Percentiles rank a stretch among this genome's conserved stretches.
Evolutionary conservation across 2,329 filamentous ascomycete genomes (phyloP).

Genomic region (Leptographium flavum): DNA sequence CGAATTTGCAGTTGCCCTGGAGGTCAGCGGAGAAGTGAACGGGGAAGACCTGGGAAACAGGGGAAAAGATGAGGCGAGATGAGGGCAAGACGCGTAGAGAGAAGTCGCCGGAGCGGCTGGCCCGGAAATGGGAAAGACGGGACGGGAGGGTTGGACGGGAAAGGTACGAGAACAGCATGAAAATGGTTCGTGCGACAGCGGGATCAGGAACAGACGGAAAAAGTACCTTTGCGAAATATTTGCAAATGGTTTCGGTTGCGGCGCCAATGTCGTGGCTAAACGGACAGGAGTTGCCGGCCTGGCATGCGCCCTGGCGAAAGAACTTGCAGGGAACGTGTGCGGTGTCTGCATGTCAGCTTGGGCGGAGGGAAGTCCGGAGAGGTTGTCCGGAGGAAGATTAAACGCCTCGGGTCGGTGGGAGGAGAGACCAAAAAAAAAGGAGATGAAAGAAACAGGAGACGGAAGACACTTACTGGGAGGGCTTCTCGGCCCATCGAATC

Average conservation of each 20-base stretch:
- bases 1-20: slow-evolving; percentile 97
- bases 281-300: slow-evolving; percentile 89
- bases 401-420: not conserved
- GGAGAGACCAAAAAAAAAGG: not conserved
- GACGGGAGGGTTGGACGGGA: not conserved
- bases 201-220: not conserved
- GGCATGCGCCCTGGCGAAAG: slow-evolving; percentile 90
- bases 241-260: slow-evolving; percentile 81
- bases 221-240: slow-evolving; percentile 98
- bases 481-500: slow-evolving; percentile 47
- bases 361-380: too few species aligned
- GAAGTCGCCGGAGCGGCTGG: not conserved
- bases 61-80: not conserved
- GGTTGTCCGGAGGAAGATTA: not conserved
- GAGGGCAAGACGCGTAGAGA: not conserved
- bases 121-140: not conserved
- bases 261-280: slow-evolving; percentile 88
- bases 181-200: not conserved
- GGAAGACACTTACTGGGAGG: slow-evolving; percentile 39
- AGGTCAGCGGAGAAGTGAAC: too few species aligned
- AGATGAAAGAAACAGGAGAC: not conserved
- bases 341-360: slow-evolving; percentile 52
- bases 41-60: not conserved
- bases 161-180: not conserved
- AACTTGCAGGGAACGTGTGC: slow-evolving; percentile 99